phyloP scores from a whole-genome alignment of 495 filamentous ascomycete genomes.

The Letharia lupina region DNA sequence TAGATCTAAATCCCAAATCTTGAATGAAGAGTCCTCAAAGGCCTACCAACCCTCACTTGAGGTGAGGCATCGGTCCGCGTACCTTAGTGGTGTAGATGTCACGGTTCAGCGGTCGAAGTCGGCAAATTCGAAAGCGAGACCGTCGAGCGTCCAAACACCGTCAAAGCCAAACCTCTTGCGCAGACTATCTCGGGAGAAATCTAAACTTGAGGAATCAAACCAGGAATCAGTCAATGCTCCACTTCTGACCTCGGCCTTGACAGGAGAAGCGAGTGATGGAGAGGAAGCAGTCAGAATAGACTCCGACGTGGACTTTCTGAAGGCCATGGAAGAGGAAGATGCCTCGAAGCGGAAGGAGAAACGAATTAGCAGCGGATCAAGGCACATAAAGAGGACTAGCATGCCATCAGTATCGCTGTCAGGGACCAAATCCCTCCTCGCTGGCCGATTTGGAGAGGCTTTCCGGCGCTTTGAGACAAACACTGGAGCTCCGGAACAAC shows the following conservation, averaged over 20 bases:
- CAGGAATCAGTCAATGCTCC: conserved; percentile 26
- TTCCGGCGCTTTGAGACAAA: conserved; percentile 85
- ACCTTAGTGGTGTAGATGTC: conserved; percentile 51
- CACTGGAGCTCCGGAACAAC: conserved; percentile 37
- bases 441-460: conserved; percentile 88
- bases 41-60: conserved; percentile 76
- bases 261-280: conserved; percentile 36
- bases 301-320: conserved; percentile 82
- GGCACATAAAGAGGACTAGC: conserved; percentile 74
- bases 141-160: conserved; percentile 69
- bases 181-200: conserved; percentile 21
- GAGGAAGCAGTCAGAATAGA: conserved; percentile 62
- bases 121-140: conserved; percentile 54
- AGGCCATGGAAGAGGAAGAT: conserved; percentile 66
- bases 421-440: conserved; percentile 77
- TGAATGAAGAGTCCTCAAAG: conserved; percentile 38
- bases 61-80: conserved; percentile 20
- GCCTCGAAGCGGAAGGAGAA: conserved; percentile 61
- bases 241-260: conserved; percentile 31
- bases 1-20: conserved; percentile 45
- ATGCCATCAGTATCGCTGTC: conserved; percentile 66
- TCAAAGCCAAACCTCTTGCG: conserved; percentile 59
- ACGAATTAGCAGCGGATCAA: conserved; percentile 50
- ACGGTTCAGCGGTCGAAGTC: conserved; percentile 53
- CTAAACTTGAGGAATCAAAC: conserved; percentile 3